Conservation (phyloP, 2,329 filamentous ascomycete species). For the Diaporthe capsici region DNA sequence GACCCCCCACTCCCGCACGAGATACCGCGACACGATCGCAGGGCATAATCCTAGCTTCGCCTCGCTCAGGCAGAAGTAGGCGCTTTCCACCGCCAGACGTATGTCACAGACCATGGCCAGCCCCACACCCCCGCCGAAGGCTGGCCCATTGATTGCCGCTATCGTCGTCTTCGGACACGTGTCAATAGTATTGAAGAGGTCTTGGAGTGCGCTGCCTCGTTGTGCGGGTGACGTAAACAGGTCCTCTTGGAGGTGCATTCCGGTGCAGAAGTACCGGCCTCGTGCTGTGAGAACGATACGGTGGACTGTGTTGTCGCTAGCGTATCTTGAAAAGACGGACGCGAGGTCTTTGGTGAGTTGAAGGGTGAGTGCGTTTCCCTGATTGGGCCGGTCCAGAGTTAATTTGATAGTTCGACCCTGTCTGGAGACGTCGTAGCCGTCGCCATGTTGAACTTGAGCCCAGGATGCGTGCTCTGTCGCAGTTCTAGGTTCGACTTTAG, state of each 20-base stretch:
- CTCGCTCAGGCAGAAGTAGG: constrained; percentile 54
- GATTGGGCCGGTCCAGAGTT: neutral
- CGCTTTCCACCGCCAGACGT: constrained; percentile 45
- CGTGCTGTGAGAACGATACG: constrained; percentile 53
- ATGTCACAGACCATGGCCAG: constrained; percentile 60
- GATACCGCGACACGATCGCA: constrained; percentile 56
- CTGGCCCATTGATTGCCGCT: constrained; percentile 57
- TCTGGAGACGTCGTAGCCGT: constrained; percentile 8
- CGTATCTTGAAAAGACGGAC: neutral
- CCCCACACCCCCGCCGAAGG: constrained; percentile 60
- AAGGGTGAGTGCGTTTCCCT: constrained; percentile 14
- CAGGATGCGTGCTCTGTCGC: neutral
- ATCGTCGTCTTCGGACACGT: constrained; percentile 57
- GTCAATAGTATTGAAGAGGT: constrained; percentile 54
- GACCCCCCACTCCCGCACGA: constrained; percentile 56
- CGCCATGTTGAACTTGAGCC: neutral
- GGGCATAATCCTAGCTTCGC: constrained; percentile 56
- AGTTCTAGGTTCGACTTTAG: neutral
- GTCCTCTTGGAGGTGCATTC: constrained; percentile 53
- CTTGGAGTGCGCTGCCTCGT: constrained; percentile 33
- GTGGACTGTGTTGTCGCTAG: neutral
- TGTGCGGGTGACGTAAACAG: neutral
- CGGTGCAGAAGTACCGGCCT: constrained; percentile 58
- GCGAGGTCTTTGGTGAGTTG: constrained; percentile 14
- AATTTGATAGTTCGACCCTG: constrained; percentile 8